Percentiles rank a stretch among this genome's conserved stretches.
These are phyloP conservation scores for Nakazawaea siamensis DNA, from an alignment of 805 yeast species.

Conservation along the genomic window DNA sequence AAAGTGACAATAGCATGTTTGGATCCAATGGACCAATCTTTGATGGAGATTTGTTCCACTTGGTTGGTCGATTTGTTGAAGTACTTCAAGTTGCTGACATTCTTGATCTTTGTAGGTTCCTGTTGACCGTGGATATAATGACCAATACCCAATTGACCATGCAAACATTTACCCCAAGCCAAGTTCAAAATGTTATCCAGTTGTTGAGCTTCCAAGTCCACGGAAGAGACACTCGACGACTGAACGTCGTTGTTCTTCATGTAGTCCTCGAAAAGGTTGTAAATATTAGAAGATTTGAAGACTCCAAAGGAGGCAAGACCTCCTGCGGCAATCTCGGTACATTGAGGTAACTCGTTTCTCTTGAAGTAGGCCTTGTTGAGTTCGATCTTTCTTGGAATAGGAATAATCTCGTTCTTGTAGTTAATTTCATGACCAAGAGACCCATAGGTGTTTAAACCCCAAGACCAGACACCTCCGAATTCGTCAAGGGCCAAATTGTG, in stretches of 20 bases:
- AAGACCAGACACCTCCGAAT: constrained; percentile 67
- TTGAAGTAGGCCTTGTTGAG: constrained; percentile 31
- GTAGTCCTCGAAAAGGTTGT: constrained; percentile 25
- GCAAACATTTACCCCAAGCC: constrained; percentile 76
- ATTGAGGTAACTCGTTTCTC: constrained; percentile 35
- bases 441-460: constrained; percentile 84
- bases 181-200: constrained; percentile 29
- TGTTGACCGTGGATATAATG: constrained; percentile 66
- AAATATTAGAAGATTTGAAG: constrained; percentile 26
- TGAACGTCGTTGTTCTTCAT: constrained; percentile 14
- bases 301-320: constrained; percentile 55
- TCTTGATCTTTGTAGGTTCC: constrained; percentile 52
- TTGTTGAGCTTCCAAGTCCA: background rate
- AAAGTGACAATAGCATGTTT: constrained; percentile 59
- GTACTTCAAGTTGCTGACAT: constrained; percentile 39
- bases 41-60: constrained; percentile 38
- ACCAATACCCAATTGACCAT: constrained; percentile 82
- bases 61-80: constrained; percentile 38
- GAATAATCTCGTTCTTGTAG: constrained; percentile 55
- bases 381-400: constrained; percentile 57
- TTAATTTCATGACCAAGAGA: constrained; percentile 69
- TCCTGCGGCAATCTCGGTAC: constrained; percentile 56
- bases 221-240: constrained; percentile 13
- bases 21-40: constrained; percentile 49
- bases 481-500: constrained; percentile 68